phyloP scores from a whole-genome alignment of 805 yeast species.

The Monosporozyma siamensis region DNA sequence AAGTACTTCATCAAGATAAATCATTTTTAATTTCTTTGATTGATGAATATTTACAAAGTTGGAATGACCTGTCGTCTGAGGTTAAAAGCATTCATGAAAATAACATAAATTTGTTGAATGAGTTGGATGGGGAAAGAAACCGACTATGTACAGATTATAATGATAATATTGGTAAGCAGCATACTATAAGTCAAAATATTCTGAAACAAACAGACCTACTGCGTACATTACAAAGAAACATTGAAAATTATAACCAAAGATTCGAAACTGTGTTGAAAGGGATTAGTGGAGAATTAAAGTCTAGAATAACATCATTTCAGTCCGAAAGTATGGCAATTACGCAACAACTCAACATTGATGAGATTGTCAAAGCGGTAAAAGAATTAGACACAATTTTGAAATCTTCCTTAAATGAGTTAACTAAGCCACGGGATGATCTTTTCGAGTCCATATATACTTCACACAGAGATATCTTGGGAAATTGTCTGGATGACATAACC shows the following conservation, averaged over 20 bases:
- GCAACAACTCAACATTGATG: not conserved
- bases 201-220: conserved; percentile 10
- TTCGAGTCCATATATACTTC: conserved; percentile 1
- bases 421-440: not conserved
- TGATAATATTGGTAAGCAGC: conserved; percentile 10
- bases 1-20: conserved; percentile 8
- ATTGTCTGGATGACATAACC: conserved; percentile 2
- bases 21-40: conserved; percentile 9
- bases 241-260: conserved; percentile 2
- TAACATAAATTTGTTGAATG: conserved; percentile 9
- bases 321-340: not conserved
- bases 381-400: not conserved
- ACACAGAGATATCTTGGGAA: not conserved
- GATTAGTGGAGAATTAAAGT: conserved; percentile 18
- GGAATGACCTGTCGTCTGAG: conserved; percentile 9
- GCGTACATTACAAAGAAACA: not conserved
- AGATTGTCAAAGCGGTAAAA: not conserved
- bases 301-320: conserved; percentile 14
- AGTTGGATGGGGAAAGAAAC: conserved; percentile 12
- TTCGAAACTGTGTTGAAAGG: conserved; percentile 12
- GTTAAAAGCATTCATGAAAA: conserved; percentile 13
- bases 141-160: conserved; percentile 11
- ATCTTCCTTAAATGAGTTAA: not conserved
- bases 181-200: conserved; percentile 12
- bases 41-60: conserved; percentile 13